Evolutionary conservation across 257 asterid species (phyloP), one percentile per base, ranked within the genome.

Genomic region (Solanum etuberosum): DNA sequence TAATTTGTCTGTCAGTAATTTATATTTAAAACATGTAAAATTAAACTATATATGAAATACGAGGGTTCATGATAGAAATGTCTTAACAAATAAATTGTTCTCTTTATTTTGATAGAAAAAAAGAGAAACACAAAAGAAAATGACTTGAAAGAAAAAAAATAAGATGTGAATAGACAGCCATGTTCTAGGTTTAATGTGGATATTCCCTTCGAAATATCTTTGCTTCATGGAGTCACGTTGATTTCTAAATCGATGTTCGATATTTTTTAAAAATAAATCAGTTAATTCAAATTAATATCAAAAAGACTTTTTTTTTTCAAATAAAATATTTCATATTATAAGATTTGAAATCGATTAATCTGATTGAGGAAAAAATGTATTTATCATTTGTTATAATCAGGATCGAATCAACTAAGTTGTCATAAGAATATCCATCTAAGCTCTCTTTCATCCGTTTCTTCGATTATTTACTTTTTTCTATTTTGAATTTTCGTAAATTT

Each of bases 221-320:
- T 15, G 42, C 9, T 68, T 18, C 14, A 1, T 70, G 5, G 23
- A 25, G 34, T n/a, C 7, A 61, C 16, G 2, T 15, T 6, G 6
- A 1, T 29, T 68, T 6, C 38, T 68, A 11, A 12, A 0, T 6
- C 10, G 5, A 13, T 67, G 4, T 63, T 63, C 0, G 23, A 67
- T 67, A 25, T 67, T 67, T 51, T 51, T 27, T 0, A 3, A 2
- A 27, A 25, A 11, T 4, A n/a, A 4, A 3, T 10, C 0, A 9
- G 4, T n/a, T 0, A 10, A 57, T 21, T 57, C 0, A 0, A 59
- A 59, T 59, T n/a, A 59, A 1, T 8, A 20, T 57, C 1, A 0
- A 57, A 57, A 57, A 8, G 3, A 51, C 54, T 57, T 21, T 8
- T 20, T 8, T 20, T 21, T 21, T 20, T 57, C 13, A 21, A 8